These are phyloP conservation scores for Amanita pallidorosea DNA, from an alignment of 768 basidiomycete genomes.

Conservation along the genomic window DNA sequence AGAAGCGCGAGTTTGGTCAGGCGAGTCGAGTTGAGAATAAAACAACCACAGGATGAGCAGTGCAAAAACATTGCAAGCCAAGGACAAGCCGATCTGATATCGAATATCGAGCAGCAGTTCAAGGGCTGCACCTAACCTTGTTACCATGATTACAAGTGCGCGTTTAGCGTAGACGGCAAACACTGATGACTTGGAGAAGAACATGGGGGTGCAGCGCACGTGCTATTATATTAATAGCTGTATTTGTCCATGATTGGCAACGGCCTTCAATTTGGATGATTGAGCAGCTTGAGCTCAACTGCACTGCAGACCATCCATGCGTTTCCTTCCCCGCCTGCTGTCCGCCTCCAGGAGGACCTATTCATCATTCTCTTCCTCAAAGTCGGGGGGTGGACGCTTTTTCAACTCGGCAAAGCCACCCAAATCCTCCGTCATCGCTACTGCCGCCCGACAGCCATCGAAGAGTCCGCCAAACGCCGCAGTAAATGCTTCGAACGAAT, in stretches of 20 bases:
- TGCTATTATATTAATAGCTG: not conserved
- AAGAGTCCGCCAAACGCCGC: slow-evolving; percentile 12
- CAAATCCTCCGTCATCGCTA: slow-evolving; percentile 30
- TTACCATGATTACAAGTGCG: not conserved
- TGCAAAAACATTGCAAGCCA: not conserved
- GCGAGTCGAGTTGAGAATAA: not conserved
- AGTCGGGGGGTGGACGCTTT: slow-evolving; percentile 63
- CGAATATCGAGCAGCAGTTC: not conserved
- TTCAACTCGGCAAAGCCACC: slow-evolving; percentile 67
- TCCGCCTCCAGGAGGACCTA: slow-evolving; percentile 48
- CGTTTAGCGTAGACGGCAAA: slow-evolving; percentile 1
- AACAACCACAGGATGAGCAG: slow-evolving; percentile 1
- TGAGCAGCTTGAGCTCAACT: not conserved
- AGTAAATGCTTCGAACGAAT: slow-evolving; percentile 12
- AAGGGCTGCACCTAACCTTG: not conserved
- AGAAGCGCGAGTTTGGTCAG: not conserved
- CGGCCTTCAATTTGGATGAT: not conserved
- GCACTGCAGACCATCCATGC: slow-evolving; percentile 24
- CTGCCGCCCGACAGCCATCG: slow-evolving; percentile 11
- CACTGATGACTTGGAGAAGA: not conserved
- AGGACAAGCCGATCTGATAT: not conserved
- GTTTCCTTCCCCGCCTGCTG: slow-evolving; percentile 38
- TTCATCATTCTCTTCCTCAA: slow-evolving; percentile 74
- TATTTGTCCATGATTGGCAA: slow-evolving; percentile 1
- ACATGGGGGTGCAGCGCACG: not conserved